Evolutionary conservation across 768 basidiomycete genomes (phyloP).

Genomic region (Tricholoma terreum): DNA sequence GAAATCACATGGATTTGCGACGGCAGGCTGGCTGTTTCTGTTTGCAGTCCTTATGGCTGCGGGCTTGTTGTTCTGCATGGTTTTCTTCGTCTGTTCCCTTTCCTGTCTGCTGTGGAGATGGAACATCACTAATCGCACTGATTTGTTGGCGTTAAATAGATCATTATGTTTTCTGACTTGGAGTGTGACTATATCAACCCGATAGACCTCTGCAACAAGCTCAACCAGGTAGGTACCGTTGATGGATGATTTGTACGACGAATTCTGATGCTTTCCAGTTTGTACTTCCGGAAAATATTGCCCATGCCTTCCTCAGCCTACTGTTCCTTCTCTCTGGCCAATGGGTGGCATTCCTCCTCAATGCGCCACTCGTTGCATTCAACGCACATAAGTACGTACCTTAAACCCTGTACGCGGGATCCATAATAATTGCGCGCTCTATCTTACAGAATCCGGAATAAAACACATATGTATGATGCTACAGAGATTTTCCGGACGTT

Average conservation of each 20-base stretch:
- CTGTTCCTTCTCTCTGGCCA: slow-evolving; percentile 95
- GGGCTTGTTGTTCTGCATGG: slow-evolving; percentile 95
- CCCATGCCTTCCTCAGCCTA: slow-evolving; percentile 87
- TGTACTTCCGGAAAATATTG: slow-evolving; percentile 93
- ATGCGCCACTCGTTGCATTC: slow-evolving; percentile 82
- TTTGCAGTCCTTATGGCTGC: slow-evolving; percentile 96
- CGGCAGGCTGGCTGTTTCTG: slow-evolving; percentile 90
- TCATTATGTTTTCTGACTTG: slow-evolving; percentile 99
- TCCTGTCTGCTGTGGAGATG: not conserved
- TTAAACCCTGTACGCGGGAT: not conserved
- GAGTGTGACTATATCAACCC: slow-evolving; percentile 99
- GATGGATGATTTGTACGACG: not conserved
- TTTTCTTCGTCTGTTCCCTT: slow-evolving; percentile 85
- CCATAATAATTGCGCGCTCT: not conserved
- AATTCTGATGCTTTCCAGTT: slow-evolving; percentile 53
- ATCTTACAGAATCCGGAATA: slow-evolving; percentile 72
- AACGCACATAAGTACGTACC: slow-evolving; percentile 89
- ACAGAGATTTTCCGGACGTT: slow-evolving; percentile 98
- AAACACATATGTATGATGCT: slow-evolving; percentile 98
- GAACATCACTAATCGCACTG: not conserved
- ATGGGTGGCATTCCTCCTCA: slow-evolving; percentile 91
- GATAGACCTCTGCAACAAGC: slow-evolving; percentile 99
- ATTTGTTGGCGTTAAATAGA: slow-evolving; percentile 44
- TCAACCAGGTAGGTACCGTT: slow-evolving; percentile 74
- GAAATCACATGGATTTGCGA: slow-evolving; percentile 5